These are phyloP conservation scores for Sugiyamaella floridensis DNA, from an alignment of 805 yeast species.

Conservation along the genomic window DNA sequence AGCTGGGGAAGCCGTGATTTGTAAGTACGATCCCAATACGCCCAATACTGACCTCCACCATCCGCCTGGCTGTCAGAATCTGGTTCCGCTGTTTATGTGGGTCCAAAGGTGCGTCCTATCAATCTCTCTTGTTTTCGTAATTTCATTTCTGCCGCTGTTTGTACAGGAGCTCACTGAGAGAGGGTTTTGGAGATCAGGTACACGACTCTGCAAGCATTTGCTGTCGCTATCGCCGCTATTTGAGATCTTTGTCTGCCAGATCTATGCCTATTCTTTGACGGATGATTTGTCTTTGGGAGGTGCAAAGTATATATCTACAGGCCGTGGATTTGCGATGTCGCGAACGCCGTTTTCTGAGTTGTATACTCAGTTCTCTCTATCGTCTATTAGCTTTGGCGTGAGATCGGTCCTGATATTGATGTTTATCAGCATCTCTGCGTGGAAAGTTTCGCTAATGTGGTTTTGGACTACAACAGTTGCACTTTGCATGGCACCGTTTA, in stretches of 20 bases:
- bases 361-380: conserved; percentile 63
- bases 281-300: conserved; percentile 71
- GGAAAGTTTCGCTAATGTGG: conserved; percentile 84
- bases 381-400: conserved; percentile 60
- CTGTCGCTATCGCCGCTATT: conserved; percentile 68
- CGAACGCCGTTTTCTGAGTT: conserved; percentile 59
- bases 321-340: conserved; percentile 74
- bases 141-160: conserved; percentile 66
- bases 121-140: conserved; percentile 64
- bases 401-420: conserved; percentile 45
- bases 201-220: conserved; percentile 59
- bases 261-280: conserved; percentile 62
- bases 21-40: conserved; percentile 50
- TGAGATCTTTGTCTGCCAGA: conserved; percentile 72
- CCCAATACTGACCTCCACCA: conserved; percentile 56
- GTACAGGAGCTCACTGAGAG: conserved; percentile 73
- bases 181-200: conserved; percentile 63
- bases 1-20: conserved; percentile 53
- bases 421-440: conserved; percentile 53
- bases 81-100: conserved; percentile 70
- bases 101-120: conserved; percentile 64
- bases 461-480: conserved; percentile 88
- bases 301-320: conserved; percentile 75
- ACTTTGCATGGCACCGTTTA: conserved; percentile 75
- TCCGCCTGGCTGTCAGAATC: conserved; percentile 66